Evolutionary conservation across 371 early-diverging fungal species (phyloP), one percentile per base, ranked within the genome.

Genomic region (Mortierella sp.): DNA sequence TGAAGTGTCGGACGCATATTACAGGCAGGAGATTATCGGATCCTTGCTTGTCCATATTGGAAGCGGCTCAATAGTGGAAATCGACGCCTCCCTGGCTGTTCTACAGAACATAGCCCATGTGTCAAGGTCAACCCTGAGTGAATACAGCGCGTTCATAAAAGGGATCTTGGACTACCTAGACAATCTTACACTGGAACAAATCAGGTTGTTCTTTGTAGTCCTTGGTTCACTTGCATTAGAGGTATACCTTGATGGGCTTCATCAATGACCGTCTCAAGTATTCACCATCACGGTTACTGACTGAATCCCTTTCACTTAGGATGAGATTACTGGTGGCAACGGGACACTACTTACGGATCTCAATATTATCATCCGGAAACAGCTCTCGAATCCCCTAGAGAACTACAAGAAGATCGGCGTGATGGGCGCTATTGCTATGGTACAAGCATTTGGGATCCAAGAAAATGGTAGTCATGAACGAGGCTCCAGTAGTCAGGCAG

Each of bases 21-120:
- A 90, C 62, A 85, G 87, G 41, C 92, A 92, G 82, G 94, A 94
- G 79, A 88, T 92, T 27, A 78, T 93, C 31, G 92, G 89, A 8
- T 87, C 88, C 2, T 71, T 94, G 29, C 91, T 93, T 0, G 91
- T 90, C n/a, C 93, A 94, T 62, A 88, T 94, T 48, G 94, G 94
- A 37, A 92, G 92, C 60, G 93, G 93, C 9, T 82, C 85, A 45
- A 59, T 71, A 6, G 76, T 79, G 53, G 92, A 93, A 61, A 85
- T 91, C 47, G 88, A 92, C 55, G 83, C 88, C 0, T 88, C 93
- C 0, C 54, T 93, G 19, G 80, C 83, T 29, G 85, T 88, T 2
- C 69, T 89, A n/a, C 71, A 86, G 40, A 62, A 81, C 10, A 83
- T 94, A 19, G 86, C 85, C 1, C 67, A 83, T 24, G 60, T 57